phyloP scores from a whole-genome alignment of 805 yeast genomes.

The Yarrowia bubula region DNA sequence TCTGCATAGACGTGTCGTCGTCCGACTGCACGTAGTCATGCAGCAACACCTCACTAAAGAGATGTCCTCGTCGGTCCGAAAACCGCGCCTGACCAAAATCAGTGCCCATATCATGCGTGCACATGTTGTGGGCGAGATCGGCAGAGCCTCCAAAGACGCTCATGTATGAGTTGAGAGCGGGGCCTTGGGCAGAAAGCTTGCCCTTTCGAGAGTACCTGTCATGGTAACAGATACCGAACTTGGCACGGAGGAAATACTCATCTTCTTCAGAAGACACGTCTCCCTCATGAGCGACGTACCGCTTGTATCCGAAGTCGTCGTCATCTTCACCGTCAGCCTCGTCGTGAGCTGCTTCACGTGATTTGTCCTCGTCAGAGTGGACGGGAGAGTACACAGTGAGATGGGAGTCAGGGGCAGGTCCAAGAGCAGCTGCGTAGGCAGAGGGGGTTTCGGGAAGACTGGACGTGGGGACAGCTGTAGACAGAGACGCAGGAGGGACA shows the following conservation, averaged over 20 bases:
- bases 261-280: constrained; percentile 24
- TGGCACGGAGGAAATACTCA: constrained; percentile 21
- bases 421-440: not conserved
- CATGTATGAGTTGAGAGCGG: constrained; percentile 8
- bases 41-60: constrained; percentile 8
- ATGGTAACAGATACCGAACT: constrained; percentile 24
- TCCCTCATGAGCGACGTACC: constrained; percentile 2
- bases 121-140: constrained; percentile 4
- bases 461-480: not conserved
- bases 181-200: not conserved
- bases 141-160: not conserved
- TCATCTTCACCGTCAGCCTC: constrained; percentile 15
- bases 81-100: constrained; percentile 5
- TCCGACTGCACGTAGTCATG: constrained; percentile 25
- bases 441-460: not conserved
- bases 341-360: constrained; percentile 12
- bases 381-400: constrained; percentile 17
- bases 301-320: constrained; percentile 14
- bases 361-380: not conserved
- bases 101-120: not conserved
- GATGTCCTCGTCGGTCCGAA: constrained; percentile 9
- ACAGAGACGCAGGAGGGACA: not conserved
- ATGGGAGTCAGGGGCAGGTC: not conserved
- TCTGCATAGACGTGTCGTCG: constrained; percentile 22
- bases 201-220: not conserved